Evolutionary conservation across 2,329 filamentous ascomycete species (phyloP).

Genomic region (Colletotrichum sp.): DNA sequence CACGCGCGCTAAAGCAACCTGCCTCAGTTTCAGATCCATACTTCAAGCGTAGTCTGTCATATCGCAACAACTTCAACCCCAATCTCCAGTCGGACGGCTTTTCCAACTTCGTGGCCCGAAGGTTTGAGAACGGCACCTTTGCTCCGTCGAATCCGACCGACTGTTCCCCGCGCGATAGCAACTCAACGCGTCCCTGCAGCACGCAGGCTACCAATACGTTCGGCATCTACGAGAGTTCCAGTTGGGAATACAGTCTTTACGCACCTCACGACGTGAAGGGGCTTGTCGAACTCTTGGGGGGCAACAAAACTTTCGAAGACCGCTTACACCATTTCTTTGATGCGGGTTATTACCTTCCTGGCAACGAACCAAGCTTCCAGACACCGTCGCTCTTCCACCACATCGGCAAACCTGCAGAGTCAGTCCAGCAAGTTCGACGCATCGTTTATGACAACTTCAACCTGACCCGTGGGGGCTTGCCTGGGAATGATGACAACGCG

Average conservation of each 20-base stretch:
- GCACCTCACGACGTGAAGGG: not conserved
- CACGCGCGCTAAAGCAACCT: not conserved
- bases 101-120: not conserved
- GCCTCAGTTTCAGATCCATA: not conserved
- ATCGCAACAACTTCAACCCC: not conserved
- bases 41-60: not conserved
- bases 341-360: not conserved
- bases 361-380: constrained; percentile 4
- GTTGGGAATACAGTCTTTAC: not conserved
- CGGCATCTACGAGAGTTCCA: not conserved
- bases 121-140: not conserved
- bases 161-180: not conserved
- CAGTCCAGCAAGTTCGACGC: not conserved
- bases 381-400: not conserved
- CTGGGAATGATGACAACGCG: not conserved
- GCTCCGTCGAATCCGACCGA: not conserved
- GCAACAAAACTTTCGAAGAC: not conserved
- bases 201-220: not conserved
- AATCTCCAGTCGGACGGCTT: not conserved
- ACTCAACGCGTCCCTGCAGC: not conserved
- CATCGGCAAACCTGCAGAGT: not conserved
- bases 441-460: not conserved
- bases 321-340: not conserved
- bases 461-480: not conserved
- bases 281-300: not conserved